Base-by-base conservation (phyloP, 768 basidiomycete species). In the Gloeostereum incarnatum region DNA sequence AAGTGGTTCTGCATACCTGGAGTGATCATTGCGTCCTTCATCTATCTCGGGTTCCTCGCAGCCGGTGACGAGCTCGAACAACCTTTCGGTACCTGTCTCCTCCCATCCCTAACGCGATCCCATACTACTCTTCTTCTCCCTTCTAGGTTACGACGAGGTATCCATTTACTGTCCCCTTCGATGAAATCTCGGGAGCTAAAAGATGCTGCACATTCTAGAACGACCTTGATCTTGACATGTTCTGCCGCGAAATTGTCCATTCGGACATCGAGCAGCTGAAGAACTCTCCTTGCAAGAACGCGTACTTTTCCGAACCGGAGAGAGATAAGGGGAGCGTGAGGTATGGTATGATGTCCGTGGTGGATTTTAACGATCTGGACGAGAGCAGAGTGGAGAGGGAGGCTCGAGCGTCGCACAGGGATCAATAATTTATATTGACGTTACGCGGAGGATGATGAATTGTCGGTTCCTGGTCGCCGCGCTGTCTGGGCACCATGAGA, bases 41-140 rank as follows among this genome's bases (percentile, higher is more conserved):
- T 82, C 39, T 84, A 81, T 55, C 67, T 84, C 10, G 82, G 79
- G 17, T 81, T 86, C 53, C 49, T 87, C 16, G 77, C 81, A 5
- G 78, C 81, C 1, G 81, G 76, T 21, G 75, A 80, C 46, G 79
- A 78, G 48, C 78, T 78, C 31, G 78, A 78, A 51, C 78, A 80
- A 50, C 77, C 78, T 0, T 80, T 80, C 49, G 77, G 75, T 71
- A 38, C 20, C 69, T 49, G 6, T 38, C 32, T 14, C 35, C 2
- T 32, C n/a, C 26, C 26, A 23, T 34, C 19, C 31, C 20, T 13
- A 6, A 22, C 36, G 6, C 21, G 31, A 20, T 20, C 38, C 9
- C 30, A 17, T 4, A 19, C 34, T 37, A 29, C 3, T 30, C 36
- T 26, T 3, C 6, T 6, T 18, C 8, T 36, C n/a, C 30, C 36